Base-by-base conservation (phyloP, 129 eudicot species). In the Heracleum sosnowskyi region DNA sequence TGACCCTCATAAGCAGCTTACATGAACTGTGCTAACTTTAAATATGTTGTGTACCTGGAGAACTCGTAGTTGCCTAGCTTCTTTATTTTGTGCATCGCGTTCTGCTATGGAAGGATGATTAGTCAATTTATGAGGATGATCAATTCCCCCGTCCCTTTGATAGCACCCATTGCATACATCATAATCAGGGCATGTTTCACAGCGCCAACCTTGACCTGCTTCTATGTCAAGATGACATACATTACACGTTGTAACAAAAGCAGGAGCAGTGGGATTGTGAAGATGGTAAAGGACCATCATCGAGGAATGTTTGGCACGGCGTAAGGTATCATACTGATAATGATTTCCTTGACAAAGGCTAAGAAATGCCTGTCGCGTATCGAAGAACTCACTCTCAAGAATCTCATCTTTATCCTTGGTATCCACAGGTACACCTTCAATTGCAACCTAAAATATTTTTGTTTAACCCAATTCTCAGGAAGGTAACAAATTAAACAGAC, bases 141-240 rank as follows among this genome's bases (percentile, higher is more conserved):
- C 89, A 35, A 88, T 79, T 49, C 92, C 96, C 63, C 96, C 89
- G 51, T 90, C 89, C 76, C 85, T 94, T 42, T 81, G 86, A 73
- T 91, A 91, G 77, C 98, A 94, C 55, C 86, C 82, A 82, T 87
- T 88, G 80, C 98, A 94, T 41, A 91, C 88, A 80, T 94, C 97
- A 82, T 84, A 94, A 55, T 94, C 97, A 0, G 97, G 93, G 87
- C 98, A 94, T 31, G 85, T 84, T 80, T 94, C 98, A 80, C 98
- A 94, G 5, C 97, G 97, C 98, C 98, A 94, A 70, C 97, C 98
- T 84, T 94, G 97, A 41, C 98, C 98, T 13, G 96, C 77, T 85
- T 94, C 98, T 53, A 94, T 91, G 81, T 94, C 98, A 45, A 88
- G 91, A 78, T 87, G 88, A 72, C 97, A 91, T 37, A 63, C 45